Conservation (phyloP, 805 yeast species). For the Nakazawaea siamensis region DNA sequence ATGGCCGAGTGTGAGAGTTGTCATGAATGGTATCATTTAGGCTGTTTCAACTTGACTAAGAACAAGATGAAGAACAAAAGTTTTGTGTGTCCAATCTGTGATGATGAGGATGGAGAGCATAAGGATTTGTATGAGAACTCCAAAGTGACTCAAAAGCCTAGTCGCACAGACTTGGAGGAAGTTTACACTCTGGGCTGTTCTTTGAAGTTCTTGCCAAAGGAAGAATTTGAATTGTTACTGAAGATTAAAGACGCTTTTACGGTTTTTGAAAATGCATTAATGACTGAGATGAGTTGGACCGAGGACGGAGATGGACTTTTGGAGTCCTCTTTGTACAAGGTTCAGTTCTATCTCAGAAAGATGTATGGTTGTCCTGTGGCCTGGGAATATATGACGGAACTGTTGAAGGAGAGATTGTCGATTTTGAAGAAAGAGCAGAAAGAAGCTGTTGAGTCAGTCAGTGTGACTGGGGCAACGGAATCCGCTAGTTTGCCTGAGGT, state of each 20-base stretch:
- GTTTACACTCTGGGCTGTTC: too few relatives aligned
- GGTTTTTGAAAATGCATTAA: too few relatives aligned
- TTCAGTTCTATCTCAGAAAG: slow-evolving; percentile 39
- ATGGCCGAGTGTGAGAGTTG: slow-evolving; percentile 70
- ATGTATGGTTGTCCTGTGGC: slow-evolving; percentile 34
- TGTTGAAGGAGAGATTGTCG: slow-evolving; percentile 11
- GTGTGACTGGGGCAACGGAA: too few relatives aligned
- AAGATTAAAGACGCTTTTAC: too few relatives aligned
- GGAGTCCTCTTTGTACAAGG: slow-evolving; percentile 17
- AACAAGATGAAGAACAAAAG: slow-evolving; percentile 18
- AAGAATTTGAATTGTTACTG: too few relatives aligned
- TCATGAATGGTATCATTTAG: slow-evolving; percentile 63
- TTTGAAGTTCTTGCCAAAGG: too few relatives aligned
- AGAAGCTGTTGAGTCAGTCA: too few relatives aligned
- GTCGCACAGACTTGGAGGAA: too few relatives aligned
- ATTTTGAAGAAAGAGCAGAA: not conserved
- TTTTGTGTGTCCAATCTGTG: slow-evolving; percentile 51
- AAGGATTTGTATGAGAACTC: slow-evolving; percentile 10
- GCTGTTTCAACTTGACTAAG: slow-evolving; percentile 37
- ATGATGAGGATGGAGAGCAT: slow-evolving; percentile 17
- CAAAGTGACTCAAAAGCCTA: too few relatives aligned
- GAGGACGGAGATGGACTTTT: slow-evolving; percentile 1
- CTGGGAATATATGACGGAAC: slow-evolving; percentile 24
- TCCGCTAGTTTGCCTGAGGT: too few relatives aligned
- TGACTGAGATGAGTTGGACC: too few relatives aligned